Percentiles rank a stretch among this genome's conserved stretches.
phyloP scores from a whole-genome alignment of 441 rosid species.

The Pelargonium hybrid region DNA sequence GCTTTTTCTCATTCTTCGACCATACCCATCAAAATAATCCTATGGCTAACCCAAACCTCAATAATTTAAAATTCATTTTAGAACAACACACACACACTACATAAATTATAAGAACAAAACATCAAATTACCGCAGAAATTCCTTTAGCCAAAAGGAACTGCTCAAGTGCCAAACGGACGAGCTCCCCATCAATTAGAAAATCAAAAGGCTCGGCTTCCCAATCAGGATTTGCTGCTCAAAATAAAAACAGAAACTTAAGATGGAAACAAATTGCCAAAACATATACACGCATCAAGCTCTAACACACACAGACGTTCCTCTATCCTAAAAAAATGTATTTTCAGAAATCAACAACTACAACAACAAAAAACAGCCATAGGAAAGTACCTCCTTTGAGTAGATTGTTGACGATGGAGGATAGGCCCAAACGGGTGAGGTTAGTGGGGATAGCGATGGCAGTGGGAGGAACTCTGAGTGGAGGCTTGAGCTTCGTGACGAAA shows the following conservation, averaged over 20 bases:
- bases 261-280: not conserved
- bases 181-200: slow-evolving; percentile 84
- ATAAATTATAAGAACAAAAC: not conserved
- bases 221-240: slow-evolving; percentile 49
- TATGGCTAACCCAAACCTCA: no score
- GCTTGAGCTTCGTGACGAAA: slow-evolving; percentile 64
- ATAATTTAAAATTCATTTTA: not conserved
- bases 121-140: slow-evolving; percentile 64
- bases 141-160: slow-evolving; percentile 83
- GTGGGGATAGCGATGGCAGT: slow-evolving; percentile 73
- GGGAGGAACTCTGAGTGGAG: slow-evolving; percentile 44
- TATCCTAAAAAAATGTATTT: not conserved
- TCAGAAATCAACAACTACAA: no score
- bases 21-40: no score
- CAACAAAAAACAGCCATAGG: not conserved
- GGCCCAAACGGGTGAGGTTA: slow-evolving; percentile 72
- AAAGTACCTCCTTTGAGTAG: slow-evolving; percentile 49
- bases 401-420: slow-evolving; percentile 68
- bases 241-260: not conserved
- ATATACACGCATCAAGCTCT: not conserved
- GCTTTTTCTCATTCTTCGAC: no score
- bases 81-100: not conserved
- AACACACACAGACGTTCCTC: not conserved
- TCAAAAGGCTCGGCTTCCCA: slow-evolving; percentile 79
- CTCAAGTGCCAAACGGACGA: slow-evolving; percentile 76